A percentile compares a stretch with the other conserved stretches of the same genome.
Evolutionary conservation across 2,329 filamentous ascomycete genomes (phyloP).

Genomic region (Fusarium austroafricanum): DNA sequence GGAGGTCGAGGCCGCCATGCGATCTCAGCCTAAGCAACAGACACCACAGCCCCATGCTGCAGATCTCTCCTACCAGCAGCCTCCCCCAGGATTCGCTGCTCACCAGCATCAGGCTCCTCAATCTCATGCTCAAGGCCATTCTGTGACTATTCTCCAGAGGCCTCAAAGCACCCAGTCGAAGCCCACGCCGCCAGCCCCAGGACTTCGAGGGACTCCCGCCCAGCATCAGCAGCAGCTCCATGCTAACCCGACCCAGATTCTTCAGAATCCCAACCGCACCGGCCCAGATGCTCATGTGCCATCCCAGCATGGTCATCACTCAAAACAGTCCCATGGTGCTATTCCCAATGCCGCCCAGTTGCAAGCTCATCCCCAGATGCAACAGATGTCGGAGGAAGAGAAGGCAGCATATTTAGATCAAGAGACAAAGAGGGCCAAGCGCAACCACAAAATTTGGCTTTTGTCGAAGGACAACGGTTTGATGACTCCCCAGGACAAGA

Average conservation of each 20-base stretch:
- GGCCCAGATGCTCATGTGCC: constrained; percentile 60
- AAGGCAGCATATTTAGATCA: constrained; percentile 86
- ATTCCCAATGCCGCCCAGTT: constrained; percentile 49
- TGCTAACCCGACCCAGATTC: constrained; percentile 76
- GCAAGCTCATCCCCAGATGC: constrained; percentile 59
- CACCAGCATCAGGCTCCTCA: constrained; percentile 51
- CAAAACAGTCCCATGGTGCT: constrained; percentile 65
- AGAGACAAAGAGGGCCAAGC: constrained; percentile 93
- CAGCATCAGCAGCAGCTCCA: constrained; percentile 55
- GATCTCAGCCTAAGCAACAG: constrained; percentile 71
- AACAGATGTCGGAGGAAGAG: constrained; percentile 84
- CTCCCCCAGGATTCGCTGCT: constrained; percentile 40
- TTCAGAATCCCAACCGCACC: constrained; percentile 81
- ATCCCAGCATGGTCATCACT: constrained; percentile 51
- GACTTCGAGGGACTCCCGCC: constrained; percentile 42
- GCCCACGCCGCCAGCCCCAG: constrained; percentile 53
- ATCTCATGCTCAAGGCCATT: constrained; percentile 57
- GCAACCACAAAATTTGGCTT: constrained; percentile 97
- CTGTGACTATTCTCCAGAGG: constrained; percentile 67
- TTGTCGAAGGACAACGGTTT: constrained; percentile 94
- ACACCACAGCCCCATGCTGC: constrained; percentile 48
- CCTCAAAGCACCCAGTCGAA: constrained; percentile 59
- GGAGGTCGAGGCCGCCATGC: constrained; percentile 95
- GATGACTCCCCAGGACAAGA: constrained; percentile 99
- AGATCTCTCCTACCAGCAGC: constrained; percentile 48